Conservation (phyloP, 208 protist genomes). For the Leishmania aethiopica region DNA sequence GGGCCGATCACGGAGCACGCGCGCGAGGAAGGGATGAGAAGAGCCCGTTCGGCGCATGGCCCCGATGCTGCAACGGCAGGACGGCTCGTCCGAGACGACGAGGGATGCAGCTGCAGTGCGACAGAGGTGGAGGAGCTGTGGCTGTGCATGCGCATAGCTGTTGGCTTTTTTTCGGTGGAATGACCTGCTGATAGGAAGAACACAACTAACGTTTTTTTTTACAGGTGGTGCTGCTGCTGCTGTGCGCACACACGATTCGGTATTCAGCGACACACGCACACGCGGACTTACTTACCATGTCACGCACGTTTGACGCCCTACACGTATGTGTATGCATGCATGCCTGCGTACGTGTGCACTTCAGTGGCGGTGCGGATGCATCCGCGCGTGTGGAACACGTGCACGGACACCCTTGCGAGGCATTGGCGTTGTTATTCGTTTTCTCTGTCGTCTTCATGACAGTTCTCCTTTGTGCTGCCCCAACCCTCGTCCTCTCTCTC, state of each 20-base stretch:
- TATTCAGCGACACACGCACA: not conserved
- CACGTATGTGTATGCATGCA: constrained; percentile 1
- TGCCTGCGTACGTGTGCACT: constrained; percentile 8
- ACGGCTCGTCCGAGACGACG: too few relatives aligned
- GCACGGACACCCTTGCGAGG: too few relatives aligned
- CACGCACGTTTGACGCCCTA: not conserved
- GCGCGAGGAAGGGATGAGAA: too few relatives aligned
- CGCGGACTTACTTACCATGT: not conserved
- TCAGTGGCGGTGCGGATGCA: not conserved
- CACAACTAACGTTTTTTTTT: not conserved
- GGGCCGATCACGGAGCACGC: too few relatives aligned
- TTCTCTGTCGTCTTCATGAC: not conserved
- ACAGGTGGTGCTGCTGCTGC: not conserved
- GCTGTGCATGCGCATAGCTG: too few relatives aligned
- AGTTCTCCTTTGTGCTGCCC: not conserved
- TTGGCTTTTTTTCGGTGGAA: too few relatives aligned
- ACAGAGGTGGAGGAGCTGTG: too few relatives aligned
- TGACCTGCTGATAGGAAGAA: too few relatives aligned
- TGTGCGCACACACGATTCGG: not conserved
- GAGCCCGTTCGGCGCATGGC: not conserved
- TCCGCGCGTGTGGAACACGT: not conserved
- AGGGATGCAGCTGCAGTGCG: too few relatives aligned
- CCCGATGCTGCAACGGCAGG: not conserved
- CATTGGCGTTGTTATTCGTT: too few relatives aligned
- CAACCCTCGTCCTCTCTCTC: not conserved